Conservation (phyloP, 2,329 filamentous ascomycete species). For the Penicillium sp. region DNA sequence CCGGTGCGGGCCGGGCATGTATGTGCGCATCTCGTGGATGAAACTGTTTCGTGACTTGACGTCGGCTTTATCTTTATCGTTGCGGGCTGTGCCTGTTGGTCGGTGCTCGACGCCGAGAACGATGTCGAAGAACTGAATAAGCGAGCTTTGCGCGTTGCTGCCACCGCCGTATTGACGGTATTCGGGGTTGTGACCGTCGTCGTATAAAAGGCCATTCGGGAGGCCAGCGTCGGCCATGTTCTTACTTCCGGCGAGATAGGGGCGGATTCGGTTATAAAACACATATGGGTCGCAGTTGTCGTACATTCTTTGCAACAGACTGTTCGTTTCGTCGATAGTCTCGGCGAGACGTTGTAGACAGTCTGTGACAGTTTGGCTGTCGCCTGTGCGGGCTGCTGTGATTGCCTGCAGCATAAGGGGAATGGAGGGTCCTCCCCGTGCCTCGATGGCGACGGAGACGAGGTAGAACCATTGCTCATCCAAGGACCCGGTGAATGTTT, state of each 20-base stretch:
- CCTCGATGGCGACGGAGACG: constrained; percentile 92
- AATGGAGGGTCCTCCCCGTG: constrained; percentile 82
- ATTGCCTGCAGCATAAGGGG: constrained; percentile 89
- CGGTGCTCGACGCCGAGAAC: constrained; percentile 86
- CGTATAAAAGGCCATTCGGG: constrained; percentile 83
- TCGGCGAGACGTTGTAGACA: constrained; percentile 84
- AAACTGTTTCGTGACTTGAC: constrained; percentile 74
- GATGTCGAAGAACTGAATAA: constrained; percentile 97
- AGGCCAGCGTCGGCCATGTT: constrained; percentile 96
- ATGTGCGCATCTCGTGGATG: constrained; percentile 92
- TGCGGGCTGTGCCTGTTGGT: constrained; percentile 71
- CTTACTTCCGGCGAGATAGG: constrained; percentile 92
- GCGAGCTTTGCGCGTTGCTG: constrained; percentile 93
- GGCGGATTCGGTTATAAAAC: constrained; percentile 95
- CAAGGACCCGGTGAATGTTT: constrained; percentile 88
- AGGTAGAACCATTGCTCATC: constrained; percentile 99
- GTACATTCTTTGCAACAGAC: constrained; percentile 83
- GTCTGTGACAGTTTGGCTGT: constrained; percentile 70
- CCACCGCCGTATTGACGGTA: constrained; percentile 90
- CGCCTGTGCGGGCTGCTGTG: constrained; percentile 70
- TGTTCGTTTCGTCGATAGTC: constrained; percentile 79
- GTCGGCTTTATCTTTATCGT: constrained; percentile 39
- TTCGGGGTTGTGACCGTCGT: constrained; percentile 69
- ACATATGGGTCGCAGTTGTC: constrained; percentile 92
- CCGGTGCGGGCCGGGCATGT: constrained; percentile 93